Evolutionary conservation across 2,329 filamentous ascomycete genomes (phyloP).

Genomic region (Beauveria scarabaeidicola): DNA sequence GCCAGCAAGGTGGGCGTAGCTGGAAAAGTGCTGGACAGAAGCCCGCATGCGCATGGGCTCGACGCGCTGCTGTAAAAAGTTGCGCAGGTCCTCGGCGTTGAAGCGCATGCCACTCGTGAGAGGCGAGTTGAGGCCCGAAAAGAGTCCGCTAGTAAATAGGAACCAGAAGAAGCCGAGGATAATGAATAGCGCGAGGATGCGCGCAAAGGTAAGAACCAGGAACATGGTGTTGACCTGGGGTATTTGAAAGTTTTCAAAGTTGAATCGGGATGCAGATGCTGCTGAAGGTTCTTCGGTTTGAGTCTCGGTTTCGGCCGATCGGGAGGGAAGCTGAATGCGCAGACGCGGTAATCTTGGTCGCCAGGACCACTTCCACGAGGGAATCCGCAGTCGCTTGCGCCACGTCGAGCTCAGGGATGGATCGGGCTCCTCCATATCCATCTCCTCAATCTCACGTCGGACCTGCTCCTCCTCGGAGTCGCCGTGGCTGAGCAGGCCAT

Average conservation of each 20-base stretch:
- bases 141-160: constrained; percentile 77
- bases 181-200: constrained; percentile 65
- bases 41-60: constrained; percentile 62
- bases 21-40: constrained; percentile 67
- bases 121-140: constrained; percentile 55
- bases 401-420: constrained; percentile 37
- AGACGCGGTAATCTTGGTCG: constrained; percentile 43
- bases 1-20: constrained; percentile 86
- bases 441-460: constrained; percentile 77
- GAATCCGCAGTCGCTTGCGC: constrained; percentile 48
- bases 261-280: background rate
- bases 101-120: constrained; percentile 61
- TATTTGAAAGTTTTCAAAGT: constrained; percentile 14
- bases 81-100: constrained; percentile 72
- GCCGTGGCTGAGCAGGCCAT: constrained; percentile 43
- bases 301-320: constrained; percentile 17
- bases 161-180: constrained; percentile 74
- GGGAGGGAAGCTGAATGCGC: constrained; percentile 39
- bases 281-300: background rate
- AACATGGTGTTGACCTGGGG: constrained; percentile 35
- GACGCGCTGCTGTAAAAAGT: constrained; percentile 64
- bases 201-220: constrained; percentile 56
- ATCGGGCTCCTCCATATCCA: constrained; percentile 70
- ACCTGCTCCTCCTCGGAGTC: constrained; percentile 54
- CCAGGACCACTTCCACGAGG: constrained; percentile 49